phyloP scores from a whole-genome alignment of 108 stramenopile genomes.

The Cyclostephanos tholiformis region DNA sequence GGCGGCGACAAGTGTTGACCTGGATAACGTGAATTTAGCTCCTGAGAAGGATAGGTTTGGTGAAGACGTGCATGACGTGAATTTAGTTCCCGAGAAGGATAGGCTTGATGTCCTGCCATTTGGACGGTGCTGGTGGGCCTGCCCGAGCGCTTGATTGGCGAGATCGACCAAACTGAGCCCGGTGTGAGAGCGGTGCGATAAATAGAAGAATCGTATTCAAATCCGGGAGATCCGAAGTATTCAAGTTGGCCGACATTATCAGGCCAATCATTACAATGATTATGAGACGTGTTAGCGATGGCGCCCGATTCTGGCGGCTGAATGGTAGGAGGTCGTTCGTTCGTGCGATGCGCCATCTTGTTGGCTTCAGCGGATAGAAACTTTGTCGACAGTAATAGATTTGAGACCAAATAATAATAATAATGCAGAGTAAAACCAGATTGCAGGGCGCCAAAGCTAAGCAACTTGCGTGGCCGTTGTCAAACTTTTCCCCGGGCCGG shows the following conservation, averaged over 20 bases:
- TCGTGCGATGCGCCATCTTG: not conserved
- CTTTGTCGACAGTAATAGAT: not conserved
- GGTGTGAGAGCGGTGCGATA: conserved; percentile 3
- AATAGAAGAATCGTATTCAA: not conserved
- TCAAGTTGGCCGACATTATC: not conserved
- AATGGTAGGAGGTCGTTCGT: not conserved
- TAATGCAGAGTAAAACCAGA: not conserved
- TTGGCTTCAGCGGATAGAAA: not conserved
- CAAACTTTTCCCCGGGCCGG: not conserved
- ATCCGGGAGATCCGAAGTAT: not conserved
- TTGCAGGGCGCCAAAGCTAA: not conserved
- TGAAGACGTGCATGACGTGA: not conserved
- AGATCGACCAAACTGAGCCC: not conserved
- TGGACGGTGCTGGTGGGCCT: not conserved
- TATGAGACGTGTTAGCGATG: not conserved
- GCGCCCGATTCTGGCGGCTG: not conserved
- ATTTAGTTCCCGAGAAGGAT: conserved; percentile 9
- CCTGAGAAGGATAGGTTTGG: conserved; percentile 3
- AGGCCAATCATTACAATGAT: not conserved
- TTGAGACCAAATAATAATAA: not conserved
- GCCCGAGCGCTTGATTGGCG: conserved; percentile 11
- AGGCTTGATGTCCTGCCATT: not conserved
- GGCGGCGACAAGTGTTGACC: not conserved
- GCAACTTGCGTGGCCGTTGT: not conserved
- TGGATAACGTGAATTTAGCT: conserved; percentile 6